Evolutionary conservation across 2,329 filamentous ascomycete species (phyloP), one percentile per base, ranked within the genome.

Genomic region (Hypoxylon rubiginosum): DNA sequence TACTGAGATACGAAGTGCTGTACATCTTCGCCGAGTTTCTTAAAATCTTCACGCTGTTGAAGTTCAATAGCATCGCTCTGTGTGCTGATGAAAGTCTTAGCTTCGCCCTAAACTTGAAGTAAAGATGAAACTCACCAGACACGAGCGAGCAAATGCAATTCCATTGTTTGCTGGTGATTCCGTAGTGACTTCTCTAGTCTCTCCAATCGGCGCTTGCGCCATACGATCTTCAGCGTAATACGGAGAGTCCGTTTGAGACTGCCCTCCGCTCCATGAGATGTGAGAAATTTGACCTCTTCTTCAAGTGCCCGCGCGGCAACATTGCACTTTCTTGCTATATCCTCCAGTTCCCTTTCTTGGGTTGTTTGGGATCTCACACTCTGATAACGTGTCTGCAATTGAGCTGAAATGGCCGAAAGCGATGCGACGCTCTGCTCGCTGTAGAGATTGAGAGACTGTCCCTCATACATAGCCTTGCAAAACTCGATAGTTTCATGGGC

Each of bases 201-300:
- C 0, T 71, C 54, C n/a, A 75, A 58, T 0, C 72, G 59, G 2
- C 53, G 30, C 36, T 67, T 72, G n/a, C 72, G 58, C 73, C 73
- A 73, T 2, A 28, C 62, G 0, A 59, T 68, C 51, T 73, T 74
- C 2, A 62, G 49, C 0, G 64, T 64, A 2, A 66, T 28, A 11
- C 32, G 24, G 2, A 67, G 24, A 3, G 63, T 64, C 17, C 46
- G 58, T 6, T 36, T 34, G 19, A 69, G 55, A n/a, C 49, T 56
- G 19, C 52, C 57, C n/a, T 48, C 52, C n/a, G 43, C 32, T n/a
- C 53, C n/a, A n/a, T 36, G 52, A 3, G 24, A 41, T 1, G 30
- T 17, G 26, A 69, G 58, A 43, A 64, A 64, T 11, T 50, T 46
- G 11, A 62, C 52, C 43, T 66, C 59, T 11, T 67, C 55, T 11